Evolutionary conservation across 2,329 filamentous ascomycete genomes (phyloP).

Genomic region (Zymoseptoria pseudotritici): DNA sequence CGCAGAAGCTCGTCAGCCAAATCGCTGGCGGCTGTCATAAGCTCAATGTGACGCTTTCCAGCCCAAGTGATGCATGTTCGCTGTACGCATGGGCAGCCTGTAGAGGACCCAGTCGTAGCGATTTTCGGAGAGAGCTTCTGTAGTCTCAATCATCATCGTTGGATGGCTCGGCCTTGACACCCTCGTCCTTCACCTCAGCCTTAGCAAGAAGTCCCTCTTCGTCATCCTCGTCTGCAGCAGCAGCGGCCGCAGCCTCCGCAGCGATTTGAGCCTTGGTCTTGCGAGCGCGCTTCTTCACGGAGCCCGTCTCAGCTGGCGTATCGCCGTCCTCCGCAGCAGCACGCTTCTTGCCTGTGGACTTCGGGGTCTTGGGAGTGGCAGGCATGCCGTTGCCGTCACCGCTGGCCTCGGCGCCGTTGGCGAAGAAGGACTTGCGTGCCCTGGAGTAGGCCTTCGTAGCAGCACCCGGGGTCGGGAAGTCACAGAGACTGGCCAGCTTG

Average conservation of each 20-base stretch:
- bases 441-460: slow-evolving; percentile 40
- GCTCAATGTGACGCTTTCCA: background rate
- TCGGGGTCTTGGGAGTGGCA: background rate
- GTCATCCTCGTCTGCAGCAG: background rate
- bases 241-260: background rate
- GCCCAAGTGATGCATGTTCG: background rate
- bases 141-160: background rate
- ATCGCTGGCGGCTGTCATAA: background rate
- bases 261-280: background rate
- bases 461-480: slow-evolving; percentile 13
- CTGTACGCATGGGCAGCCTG: background rate
- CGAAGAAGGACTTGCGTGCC: slow-evolving; percentile 66
- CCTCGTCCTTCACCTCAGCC: background rate
- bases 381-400: background rate
- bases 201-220: background rate
- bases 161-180: background rate
- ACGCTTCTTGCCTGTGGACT: background rate
- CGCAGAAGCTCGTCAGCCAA: background rate
- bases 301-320: background rate
- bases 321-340: background rate
- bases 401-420: slow-evolving; percentile 49
- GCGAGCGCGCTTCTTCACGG: background rate
- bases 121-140: background rate
- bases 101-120: background rate
- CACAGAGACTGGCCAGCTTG: slow-evolving; percentile 10